phyloP scores from a whole-genome alignment of 441 rosid species.

The Croton setiger region DNA sequence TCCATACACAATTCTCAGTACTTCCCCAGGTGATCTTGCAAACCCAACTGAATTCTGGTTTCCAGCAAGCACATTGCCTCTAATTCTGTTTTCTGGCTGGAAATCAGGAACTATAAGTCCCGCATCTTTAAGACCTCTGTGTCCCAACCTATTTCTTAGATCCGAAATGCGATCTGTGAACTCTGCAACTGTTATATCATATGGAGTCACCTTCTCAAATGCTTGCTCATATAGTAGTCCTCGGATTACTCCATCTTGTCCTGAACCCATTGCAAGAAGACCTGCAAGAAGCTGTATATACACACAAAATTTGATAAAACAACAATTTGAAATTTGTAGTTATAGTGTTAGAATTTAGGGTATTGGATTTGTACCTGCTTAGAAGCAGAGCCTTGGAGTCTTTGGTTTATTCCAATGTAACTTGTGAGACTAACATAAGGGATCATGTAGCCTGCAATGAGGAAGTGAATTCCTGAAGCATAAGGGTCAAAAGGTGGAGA shows the following conservation, averaged over 20 bases:
- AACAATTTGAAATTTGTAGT: not conserved
- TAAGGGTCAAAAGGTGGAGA: constrained; percentile 70
- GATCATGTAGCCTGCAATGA: constrained; percentile 62
- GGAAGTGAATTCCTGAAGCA: constrained; percentile 48
- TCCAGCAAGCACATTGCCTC: constrained; percentile 69
- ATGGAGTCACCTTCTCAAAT: constrained; percentile 31
- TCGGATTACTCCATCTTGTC: constrained; percentile 4
- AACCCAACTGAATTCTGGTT: constrained; percentile 44
- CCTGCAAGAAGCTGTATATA: constrained; percentile 46
- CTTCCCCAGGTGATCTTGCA: constrained; percentile 55
- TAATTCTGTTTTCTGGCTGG: constrained; percentile 42
- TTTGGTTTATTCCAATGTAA: constrained; percentile 64
- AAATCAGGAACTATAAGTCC: not conserved
- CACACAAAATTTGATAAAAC: not conserved
- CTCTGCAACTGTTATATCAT: constrained; percentile 51
- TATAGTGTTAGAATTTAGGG: not conserved
- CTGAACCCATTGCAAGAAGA: constrained; percentile 49
- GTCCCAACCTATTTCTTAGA: not conserved
- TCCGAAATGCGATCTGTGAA: constrained; percentile 61
- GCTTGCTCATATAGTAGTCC: not conserved
- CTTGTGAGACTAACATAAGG: constrained; percentile 88
- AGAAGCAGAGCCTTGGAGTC: constrained; percentile 37
- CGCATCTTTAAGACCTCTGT: not conserved
- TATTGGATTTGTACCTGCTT: constrained; percentile 24
- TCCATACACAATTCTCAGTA: constrained; percentile 68